phyloP scores from a whole-genome alignment of 1,284 basidiomycete species.

The Cystobasidium pallidum region DNA sequence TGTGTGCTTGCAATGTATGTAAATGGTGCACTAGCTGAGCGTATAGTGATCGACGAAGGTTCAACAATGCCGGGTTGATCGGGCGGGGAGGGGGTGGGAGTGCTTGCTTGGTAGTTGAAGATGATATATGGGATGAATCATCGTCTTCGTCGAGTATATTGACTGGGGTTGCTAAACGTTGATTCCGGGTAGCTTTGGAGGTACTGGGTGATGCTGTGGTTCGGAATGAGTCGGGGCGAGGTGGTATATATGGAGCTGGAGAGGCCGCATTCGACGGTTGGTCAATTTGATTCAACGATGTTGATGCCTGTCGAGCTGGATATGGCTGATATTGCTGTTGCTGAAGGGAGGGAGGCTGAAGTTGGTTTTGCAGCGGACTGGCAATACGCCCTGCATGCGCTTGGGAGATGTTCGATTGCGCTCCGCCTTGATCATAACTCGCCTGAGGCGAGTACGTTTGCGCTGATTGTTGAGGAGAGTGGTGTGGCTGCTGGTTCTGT shows the following conservation, averaged over 20 bases:
- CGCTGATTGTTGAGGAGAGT: background rate
- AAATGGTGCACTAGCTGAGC: slow-evolving; percentile 73
- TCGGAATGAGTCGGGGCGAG: slow-evolving; percentile 10
- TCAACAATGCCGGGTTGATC: slow-evolving; percentile 71
- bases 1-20: slow-evolving; percentile 66
- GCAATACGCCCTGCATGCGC: background rate
- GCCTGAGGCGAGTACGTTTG: background rate
- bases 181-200: slow-evolving; percentile 28
- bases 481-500: slow-evolving; percentile 8
- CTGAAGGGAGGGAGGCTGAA: slow-evolving; percentile 9
- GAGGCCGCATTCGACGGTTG: background rate
- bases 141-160: slow-evolving; percentile 51
- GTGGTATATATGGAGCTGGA: slow-evolving; percentile 14
- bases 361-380: background rate
- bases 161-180: slow-evolving; percentile 24
- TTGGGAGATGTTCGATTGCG: background rate
- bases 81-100: slow-evolving; percentile 69
- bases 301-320: background rate
- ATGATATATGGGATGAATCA: slow-evolving; percentile 44
- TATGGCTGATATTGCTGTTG: background rate
- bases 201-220: slow-evolving; percentile 42
- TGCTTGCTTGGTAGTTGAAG: slow-evolving; percentile 46
- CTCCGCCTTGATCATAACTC: background rate
- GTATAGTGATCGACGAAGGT: slow-evolving; percentile 79
- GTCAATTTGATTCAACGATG: background rate